Evolutionary conservation across 2,329 filamentous ascomycete genomes (phyloP).

Genomic region (Diaporthe sp.): DNA sequence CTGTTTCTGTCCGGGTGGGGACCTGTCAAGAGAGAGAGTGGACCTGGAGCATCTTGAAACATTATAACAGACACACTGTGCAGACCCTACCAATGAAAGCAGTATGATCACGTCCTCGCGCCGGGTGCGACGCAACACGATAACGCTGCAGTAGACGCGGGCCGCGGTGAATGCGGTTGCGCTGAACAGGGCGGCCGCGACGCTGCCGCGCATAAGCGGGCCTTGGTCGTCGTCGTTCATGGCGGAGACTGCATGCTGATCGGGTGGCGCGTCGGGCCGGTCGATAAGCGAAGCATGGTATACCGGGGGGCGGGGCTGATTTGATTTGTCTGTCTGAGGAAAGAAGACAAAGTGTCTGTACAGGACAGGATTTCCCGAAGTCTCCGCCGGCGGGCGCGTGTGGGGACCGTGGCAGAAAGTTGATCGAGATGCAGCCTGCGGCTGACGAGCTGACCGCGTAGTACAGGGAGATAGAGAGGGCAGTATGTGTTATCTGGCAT

Average conservation of each 20-base stretch:
- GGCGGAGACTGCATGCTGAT: not conserved
- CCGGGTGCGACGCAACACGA: not conserved
- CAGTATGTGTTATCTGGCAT: not conserved
- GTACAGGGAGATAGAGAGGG: not conserved
- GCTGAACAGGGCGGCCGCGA: slow-evolving; percentile 21
- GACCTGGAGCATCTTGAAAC: too few species aligned
- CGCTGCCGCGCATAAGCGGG: slow-evolving; percentile 16
- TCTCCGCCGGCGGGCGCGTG: not conserved
- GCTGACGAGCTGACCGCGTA: not conserved
- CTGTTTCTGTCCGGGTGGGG: too few species aligned
- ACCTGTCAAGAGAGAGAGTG: not conserved
- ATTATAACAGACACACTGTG: not conserved
- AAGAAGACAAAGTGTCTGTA: too few species aligned
- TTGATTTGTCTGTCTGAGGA: not conserved
- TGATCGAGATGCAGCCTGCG: not conserved
- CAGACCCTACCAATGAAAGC: not conserved
- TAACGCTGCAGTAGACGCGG: not conserved
- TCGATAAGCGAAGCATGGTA: slow-evolving; percentile 13
- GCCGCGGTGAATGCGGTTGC: slow-evolving; percentile 10
- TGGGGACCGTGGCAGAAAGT: not conserved
- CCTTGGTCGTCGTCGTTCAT: slow-evolving; percentile 18
- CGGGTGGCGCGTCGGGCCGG: slow-evolving; percentile 11
- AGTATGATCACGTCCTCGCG: not conserved
- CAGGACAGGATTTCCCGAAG: not conserved
- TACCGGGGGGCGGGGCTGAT: not conserved